phyloP scores from a whole-genome alignment of 768 basidiomycete genomes.

The Artomyces pyxidatus region DNA sequence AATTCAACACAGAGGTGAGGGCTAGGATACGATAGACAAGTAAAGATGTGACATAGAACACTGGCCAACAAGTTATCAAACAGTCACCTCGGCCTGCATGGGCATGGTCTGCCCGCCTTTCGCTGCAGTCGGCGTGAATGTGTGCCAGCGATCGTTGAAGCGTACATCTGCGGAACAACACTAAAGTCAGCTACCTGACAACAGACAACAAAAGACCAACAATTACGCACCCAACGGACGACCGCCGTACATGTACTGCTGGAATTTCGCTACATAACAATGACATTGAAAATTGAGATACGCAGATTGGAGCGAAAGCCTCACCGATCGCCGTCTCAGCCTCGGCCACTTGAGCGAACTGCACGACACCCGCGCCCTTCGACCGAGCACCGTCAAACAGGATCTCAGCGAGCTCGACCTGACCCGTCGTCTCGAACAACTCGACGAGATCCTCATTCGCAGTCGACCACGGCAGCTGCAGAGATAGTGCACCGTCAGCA shows the following conservation, averaged over 20 bases:
- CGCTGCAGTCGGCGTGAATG: conserved; percentile 81
- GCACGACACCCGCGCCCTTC: conserved; percentile 93
- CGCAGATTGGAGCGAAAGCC: conserved; percentile 16
- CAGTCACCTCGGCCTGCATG: conserved; percentile 49
- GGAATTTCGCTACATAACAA: conserved; percentile 69
- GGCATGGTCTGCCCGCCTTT: conserved; percentile 74
- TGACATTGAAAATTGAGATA: not conserved
- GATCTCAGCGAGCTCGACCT: conserved; percentile 92
- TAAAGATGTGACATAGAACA: too few species aligned
- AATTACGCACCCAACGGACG: conserved; percentile 62
- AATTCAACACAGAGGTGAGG: too few species aligned
- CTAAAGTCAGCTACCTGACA: conserved; percentile 4
- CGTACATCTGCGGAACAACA: conserved; percentile 58
- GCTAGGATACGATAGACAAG: too few species aligned
- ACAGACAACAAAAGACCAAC: not conserved
- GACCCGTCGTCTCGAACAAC: conserved; percentile 94
- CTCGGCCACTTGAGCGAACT: conserved; percentile 80
- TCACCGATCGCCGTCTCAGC: conserved; percentile 90
- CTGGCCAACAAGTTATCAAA: too few species aligned
- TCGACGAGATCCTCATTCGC: conserved; percentile 98
- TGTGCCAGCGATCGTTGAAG: conserved; percentile 95
- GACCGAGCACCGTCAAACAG: conserved; percentile 87
- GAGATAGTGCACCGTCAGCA: not conserved
- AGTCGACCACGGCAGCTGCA: conserved; percentile 94
- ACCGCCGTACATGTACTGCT: conserved; percentile 92